Percentiles rank a stretch among this genome's conserved stretches.
phyloP scores from a whole-genome alignment of 495 filamentous ascomycete genomes.

The Aspergillus sclerotioniger region DNA sequence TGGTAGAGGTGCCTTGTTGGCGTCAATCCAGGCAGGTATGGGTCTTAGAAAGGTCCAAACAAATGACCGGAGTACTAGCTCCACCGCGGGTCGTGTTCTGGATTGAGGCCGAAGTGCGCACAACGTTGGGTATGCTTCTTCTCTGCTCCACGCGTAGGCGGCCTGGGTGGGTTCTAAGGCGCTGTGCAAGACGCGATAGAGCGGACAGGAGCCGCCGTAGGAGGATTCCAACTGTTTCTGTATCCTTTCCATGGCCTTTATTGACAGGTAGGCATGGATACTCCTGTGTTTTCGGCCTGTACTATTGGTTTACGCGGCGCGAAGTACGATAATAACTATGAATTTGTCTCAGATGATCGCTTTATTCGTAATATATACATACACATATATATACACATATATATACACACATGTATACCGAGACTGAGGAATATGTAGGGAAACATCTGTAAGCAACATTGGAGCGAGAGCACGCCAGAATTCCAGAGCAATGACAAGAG shows the following conservation, averaged over 20 bases:
- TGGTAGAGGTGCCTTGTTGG: slow-evolving; percentile 63
- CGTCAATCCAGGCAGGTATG: slow-evolving; percentile 76
- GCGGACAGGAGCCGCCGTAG: not conserved
- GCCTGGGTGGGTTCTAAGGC: not conserved
- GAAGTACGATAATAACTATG: not conserved
- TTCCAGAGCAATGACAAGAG: too few species aligned
- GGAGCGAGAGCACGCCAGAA: too few species aligned
- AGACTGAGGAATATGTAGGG: not conserved
- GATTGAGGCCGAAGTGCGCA: slow-evolving; percentile 8
- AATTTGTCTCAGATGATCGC: not conserved
- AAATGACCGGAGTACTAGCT: slow-evolving; percentile 73
- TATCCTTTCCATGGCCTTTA: not conserved
- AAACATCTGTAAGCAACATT: too few species aligned
- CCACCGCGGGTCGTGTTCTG: slow-evolving; percentile 70
- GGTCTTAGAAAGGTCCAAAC: slow-evolving; percentile 79
- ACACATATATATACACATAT: not conserved
- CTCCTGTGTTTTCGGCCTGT: not conserved
- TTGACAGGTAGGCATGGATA: not conserved
- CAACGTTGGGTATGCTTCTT: not conserved
- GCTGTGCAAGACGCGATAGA: not conserved
- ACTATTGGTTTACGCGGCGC: not conserved
- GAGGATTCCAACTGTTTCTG: not conserved
- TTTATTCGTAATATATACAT: not conserved
- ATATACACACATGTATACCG: slow-evolving; percentile 2
- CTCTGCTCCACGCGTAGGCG: not conserved